phyloP scores from a whole-genome alignment of 495 filamentous ascomycete genomes.

The Penicillium desertorum region DNA sequence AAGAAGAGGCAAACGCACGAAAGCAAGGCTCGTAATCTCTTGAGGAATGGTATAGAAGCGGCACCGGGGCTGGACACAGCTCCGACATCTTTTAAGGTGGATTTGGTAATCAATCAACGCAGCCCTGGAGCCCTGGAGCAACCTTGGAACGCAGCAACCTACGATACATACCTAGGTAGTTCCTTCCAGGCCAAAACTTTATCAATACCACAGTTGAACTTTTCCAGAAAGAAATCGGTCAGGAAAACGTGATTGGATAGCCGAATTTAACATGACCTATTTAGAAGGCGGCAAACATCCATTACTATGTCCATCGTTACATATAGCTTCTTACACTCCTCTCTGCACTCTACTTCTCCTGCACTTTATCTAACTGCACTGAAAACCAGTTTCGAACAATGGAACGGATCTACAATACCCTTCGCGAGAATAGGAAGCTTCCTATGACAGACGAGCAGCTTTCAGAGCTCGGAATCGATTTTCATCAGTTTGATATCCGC shows the following conservation, averaged over 20 bases:
- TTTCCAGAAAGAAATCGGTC: background rate
- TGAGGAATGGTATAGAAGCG: no score
- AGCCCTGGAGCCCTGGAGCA: no score
- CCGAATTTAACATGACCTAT: background rate
- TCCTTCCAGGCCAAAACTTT: constrained; percentile 2
- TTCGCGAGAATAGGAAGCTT: constrained; percentile 8
- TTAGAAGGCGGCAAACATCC: background rate
- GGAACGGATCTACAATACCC: constrained; percentile 1
- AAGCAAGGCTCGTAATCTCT: no score
- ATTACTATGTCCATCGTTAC: background rate
- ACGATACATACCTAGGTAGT: background rate
- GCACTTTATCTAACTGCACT: background rate
- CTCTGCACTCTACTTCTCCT: constrained; percentile 1
- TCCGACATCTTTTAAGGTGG: background rate
- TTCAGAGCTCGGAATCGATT: constrained; percentile 8
- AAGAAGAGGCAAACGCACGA: no score
- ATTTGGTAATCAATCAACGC: background rate
- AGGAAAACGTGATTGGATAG: background rate
- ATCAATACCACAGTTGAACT: constrained; percentile 1
- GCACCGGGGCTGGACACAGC: background rate
- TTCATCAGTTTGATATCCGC: constrained; percentile 9
- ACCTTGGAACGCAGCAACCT: background rate
- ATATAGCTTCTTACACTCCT: background rate
- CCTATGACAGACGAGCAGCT: constrained; percentile 8
- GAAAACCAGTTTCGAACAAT: background rate